Conservation (phyloP, 352 stramenopile species). For the Lagenidium sp. region DNA sequence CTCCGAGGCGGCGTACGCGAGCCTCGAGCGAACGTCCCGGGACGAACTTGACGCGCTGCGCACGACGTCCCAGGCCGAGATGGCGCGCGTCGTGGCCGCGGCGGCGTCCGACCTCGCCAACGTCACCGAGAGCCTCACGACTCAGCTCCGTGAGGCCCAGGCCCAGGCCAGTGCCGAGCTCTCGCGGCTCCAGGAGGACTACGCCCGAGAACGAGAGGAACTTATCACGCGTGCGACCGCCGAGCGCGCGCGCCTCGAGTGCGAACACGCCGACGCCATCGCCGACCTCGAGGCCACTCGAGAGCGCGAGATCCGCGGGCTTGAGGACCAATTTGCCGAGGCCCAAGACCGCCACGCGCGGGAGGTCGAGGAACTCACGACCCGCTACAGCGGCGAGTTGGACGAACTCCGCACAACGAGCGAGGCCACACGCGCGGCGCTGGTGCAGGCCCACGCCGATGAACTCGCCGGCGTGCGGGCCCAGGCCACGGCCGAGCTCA, state of each 20-base stretch:
- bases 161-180: background rate
- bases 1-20: constrained; percentile 12
- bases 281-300: constrained; percentile 5
- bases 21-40: constrained; percentile 10
- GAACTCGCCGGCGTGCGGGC: background rate
- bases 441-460: background rate
- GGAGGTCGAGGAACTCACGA: constrained; percentile 5
- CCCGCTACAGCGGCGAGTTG: background rate
- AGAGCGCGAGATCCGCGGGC: background rate
- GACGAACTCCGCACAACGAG: background rate
- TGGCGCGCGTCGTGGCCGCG: constrained; percentile 10
- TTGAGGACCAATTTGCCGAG: background rate
- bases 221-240: constrained; percentile 7
- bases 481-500: background rate
- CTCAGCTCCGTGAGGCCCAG: constrained; percentile 5
- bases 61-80: constrained; percentile 9
- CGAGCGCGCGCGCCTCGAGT: constrained; percentile 10
- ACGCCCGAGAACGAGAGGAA: constrained; percentile 13
- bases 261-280: constrained; percentile 15
- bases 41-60: constrained; percentile 18
- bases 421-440: background rate
- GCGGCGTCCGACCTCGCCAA: constrained; percentile 10
- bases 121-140: constrained; percentile 9
- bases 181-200: constrained; percentile 1
- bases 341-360: background rate